Conservation (phyloP, 208 protist genomes). For the Vickermania ingenoplastis region DNA sequence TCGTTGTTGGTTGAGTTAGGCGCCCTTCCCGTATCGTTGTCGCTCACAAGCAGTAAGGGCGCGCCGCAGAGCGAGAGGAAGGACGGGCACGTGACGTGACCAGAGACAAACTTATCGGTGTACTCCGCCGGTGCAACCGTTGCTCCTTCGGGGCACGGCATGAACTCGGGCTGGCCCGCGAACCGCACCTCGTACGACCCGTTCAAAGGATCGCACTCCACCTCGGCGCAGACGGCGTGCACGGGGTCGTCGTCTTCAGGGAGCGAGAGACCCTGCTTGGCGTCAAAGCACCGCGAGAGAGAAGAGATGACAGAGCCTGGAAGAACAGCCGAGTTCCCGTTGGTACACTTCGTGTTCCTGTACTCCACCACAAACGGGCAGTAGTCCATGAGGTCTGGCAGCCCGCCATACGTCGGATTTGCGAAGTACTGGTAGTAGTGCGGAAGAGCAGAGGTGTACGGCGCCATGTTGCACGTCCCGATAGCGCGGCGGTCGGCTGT, state of each 20-base stretch:
- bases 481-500: conserved; percentile 14
- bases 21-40: no score
- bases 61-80: conserved; percentile 31
- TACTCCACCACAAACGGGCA: conserved; percentile 21
- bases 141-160: conserved; percentile 4
- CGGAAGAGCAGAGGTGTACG: not conserved
- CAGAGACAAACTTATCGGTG: conserved; percentile 8
- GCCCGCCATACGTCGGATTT: conserved; percentile 10
- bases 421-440: conserved; percentile 34
- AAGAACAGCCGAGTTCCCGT: conserved; percentile 4
- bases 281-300: conserved; percentile 12
- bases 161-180: conserved; percentile 5
- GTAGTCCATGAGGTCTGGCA: conserved; percentile 23
- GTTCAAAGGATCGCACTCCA: conserved; percentile 3
- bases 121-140: not conserved
- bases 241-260: not conserved
- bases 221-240: conserved; percentile 14
- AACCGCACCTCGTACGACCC: conserved; percentile 7
- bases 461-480: conserved; percentile 14
- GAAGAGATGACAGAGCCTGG: conserved; percentile 13
- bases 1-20: no score
- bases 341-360: conserved; percentile 11
- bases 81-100: conserved; percentile 24
- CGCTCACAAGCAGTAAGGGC: no score
- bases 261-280: not conserved